These are phyloP conservation scores for Solanum bukasovii DNA, from an alignment of 257 asterid species.

Conservation along the genomic window DNA sequence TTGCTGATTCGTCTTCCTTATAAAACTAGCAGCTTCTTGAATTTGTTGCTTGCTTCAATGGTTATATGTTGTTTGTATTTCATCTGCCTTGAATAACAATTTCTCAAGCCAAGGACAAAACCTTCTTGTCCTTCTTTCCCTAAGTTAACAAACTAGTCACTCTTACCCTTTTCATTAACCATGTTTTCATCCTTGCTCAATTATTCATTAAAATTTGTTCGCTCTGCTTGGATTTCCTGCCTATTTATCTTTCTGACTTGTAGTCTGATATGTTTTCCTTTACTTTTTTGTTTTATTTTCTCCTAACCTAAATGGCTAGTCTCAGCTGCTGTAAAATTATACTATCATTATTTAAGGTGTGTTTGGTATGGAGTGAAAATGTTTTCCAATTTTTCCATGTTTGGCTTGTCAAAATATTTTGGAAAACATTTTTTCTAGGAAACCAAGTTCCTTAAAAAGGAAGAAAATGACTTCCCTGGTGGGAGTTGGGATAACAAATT, in stretches of 20 bases:
- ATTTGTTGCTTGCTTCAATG: not conserved
- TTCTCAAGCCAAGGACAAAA: not conserved
- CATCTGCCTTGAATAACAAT: not conserved
- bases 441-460: not conserved
- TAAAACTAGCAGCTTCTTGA: not conserved
- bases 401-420: not conserved
- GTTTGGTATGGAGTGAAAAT: not conserved
- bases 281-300: not conserved
- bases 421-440: not conserved
- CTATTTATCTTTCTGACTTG: not conserved
- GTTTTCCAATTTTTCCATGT: not conserved
- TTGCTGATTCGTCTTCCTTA: not conserved
- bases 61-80: not conserved
- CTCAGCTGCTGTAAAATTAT: not conserved
- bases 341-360: not conserved
- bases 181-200: not conserved
- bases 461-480: not conserved
- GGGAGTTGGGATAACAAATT: not conserved
- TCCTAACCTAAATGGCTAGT: not conserved
- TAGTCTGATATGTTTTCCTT: not conserved
- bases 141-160: not conserved
- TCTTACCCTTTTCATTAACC: not conserved
- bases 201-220: not conserved
- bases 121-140: not conserved
- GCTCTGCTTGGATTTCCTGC: not conserved